phyloP scores from a whole-genome alignment of 163 green algal genomes.

The Scenedesmus sp. region DNA sequence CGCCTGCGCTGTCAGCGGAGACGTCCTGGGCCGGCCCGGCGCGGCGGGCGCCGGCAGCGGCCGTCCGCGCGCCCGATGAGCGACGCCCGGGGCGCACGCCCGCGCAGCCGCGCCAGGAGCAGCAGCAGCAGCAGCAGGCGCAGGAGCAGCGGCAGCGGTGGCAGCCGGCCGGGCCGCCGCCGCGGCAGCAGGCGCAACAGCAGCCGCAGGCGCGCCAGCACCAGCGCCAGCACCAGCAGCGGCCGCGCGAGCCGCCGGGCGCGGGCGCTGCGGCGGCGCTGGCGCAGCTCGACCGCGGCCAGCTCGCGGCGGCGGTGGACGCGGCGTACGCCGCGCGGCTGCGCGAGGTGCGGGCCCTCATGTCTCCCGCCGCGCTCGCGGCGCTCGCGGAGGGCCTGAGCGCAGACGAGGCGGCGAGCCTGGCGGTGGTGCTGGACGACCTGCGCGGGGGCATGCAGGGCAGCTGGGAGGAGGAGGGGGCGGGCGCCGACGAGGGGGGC shows the following conservation, averaged over 20 bases:
- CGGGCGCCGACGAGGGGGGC: neutral
- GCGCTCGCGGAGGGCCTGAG: constrained; percentile 5
- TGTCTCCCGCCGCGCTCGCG: neutral
- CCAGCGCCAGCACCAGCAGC: constrained; percentile 25
- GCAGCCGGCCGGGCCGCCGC: neutral
- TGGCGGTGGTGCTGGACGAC: constrained; percentile 23
- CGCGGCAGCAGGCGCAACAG: neutral
- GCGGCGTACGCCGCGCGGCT: constrained; percentile 21
- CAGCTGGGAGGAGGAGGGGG: constrained; percentile 40
- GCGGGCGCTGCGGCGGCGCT: too few relatives aligned
- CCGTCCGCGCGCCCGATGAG: too few relatives aligned
- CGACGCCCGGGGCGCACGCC: too few relatives aligned
- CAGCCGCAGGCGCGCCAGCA: neutral
- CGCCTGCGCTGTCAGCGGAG: too few relatives aligned
- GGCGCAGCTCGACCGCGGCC: neutral
- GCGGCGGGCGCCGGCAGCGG: too few relatives aligned
- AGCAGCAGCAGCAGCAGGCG: neutral
- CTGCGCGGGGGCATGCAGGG: constrained; percentile 25
- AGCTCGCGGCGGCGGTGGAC: constrained; percentile 13
- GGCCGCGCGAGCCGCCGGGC: neutral
- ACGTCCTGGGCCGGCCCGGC: too few relatives aligned
- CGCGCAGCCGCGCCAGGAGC: too few relatives aligned
- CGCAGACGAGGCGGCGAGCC: constrained; percentile 3
- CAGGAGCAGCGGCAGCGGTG: neutral
- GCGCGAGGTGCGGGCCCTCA: constrained; percentile 1